Evolutionary conservation across 2,329 filamentous ascomycete species (phyloP).

Genomic region (Fusarium temperatum): DNA sequence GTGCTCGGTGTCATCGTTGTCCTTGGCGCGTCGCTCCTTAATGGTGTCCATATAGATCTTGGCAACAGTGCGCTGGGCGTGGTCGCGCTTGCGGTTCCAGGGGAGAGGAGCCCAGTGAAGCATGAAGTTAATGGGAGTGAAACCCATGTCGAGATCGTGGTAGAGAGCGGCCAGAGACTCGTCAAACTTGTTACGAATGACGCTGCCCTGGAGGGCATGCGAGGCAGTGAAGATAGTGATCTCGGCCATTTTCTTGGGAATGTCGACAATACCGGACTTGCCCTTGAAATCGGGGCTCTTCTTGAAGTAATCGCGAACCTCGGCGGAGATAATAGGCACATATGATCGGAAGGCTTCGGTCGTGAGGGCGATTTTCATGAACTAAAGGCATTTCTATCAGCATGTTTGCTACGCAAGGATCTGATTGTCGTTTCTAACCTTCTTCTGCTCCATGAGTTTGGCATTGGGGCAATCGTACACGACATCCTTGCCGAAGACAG

Average conservation of each 20-base stretch:
- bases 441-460: constrained; percentile 97
- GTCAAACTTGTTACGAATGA: constrained; percentile 83
- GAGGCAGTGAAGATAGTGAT: constrained; percentile 92
- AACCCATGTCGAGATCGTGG: constrained; percentile 90
- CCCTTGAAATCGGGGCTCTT: constrained; percentile 72
- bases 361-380: constrained; percentile 84
- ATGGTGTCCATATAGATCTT: constrained; percentile 87
- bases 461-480: constrained; percentile 92
- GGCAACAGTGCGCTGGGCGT: constrained; percentile 81
- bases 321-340: constrained; percentile 79
- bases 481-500: constrained; percentile 83
- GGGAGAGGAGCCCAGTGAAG: constrained; percentile 88
- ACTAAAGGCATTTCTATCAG: constrained; percentile 55
- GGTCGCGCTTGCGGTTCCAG: constrained; percentile 85
- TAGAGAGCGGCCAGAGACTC: constrained; percentile 82
- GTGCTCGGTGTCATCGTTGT: constrained; percentile 60
- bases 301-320: constrained; percentile 79
- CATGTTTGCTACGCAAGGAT: neutral
- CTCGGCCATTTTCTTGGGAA: constrained; percentile 80
- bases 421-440: constrained; percentile 61
- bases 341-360: constrained; percentile 78
- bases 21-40: constrained; percentile 68
- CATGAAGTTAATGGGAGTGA: constrained; percentile 89
- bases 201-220: constrained; percentile 83
- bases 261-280: constrained; percentile 73